phyloP scores from a whole-genome alignment of 768 basidiomycete genomes.

The Amanita pseudoporphyria region DNA sequence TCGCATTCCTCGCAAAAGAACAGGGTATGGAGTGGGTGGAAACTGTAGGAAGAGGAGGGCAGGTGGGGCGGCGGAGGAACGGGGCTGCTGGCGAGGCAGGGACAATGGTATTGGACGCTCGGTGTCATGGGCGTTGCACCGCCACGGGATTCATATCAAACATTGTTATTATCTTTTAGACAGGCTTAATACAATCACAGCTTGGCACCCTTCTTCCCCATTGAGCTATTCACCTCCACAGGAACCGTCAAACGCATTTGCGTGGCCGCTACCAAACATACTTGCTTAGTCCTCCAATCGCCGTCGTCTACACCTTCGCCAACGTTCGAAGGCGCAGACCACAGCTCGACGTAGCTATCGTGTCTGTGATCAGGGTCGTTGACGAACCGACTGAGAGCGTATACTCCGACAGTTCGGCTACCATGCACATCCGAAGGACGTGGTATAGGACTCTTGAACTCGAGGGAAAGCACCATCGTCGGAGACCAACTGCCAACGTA shows the following conservation, averaged over 20 bases:
- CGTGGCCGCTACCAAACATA: slow-evolving; percentile 52
- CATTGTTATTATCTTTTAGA: too few species aligned
- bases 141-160: neutral
- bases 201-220: slow-evolving; percentile 11
- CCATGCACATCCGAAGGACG: slow-evolving; percentile 29
- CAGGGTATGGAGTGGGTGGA: slow-evolving; percentile 75
- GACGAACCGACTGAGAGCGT: slow-evolving; percentile 41
- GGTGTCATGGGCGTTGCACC: slow-evolving; percentile 19
- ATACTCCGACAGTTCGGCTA: slow-evolving; percentile 46
- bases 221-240: slow-evolving; percentile 25
- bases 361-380: slow-evolving; percentile 47
- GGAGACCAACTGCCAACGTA: slow-evolving; percentile 53
- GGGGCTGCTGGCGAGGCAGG: slow-evolving; percentile 52
- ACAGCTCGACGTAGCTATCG: slow-evolving; percentile 50
- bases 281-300: slow-evolving; percentile 53
- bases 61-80: slow-evolving; percentile 68
- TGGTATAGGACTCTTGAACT: slow-evolving; percentile 56
- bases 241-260: slow-evolving; percentile 50
- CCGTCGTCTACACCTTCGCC: slow-evolving; percentile 30
- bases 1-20: slow-evolving; percentile 99
- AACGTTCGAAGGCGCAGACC: slow-evolving; percentile 52
- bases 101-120: slow-evolving; percentile 58
- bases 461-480: slow-evolving; percentile 49
- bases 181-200: slow-evolving; percentile 14
- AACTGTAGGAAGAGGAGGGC: slow-evolving; percentile 68